Base-by-base conservation (phyloP, 2,329 filamentous ascomycete species). In the Stagonosporopsis rhizophila region DNA sequence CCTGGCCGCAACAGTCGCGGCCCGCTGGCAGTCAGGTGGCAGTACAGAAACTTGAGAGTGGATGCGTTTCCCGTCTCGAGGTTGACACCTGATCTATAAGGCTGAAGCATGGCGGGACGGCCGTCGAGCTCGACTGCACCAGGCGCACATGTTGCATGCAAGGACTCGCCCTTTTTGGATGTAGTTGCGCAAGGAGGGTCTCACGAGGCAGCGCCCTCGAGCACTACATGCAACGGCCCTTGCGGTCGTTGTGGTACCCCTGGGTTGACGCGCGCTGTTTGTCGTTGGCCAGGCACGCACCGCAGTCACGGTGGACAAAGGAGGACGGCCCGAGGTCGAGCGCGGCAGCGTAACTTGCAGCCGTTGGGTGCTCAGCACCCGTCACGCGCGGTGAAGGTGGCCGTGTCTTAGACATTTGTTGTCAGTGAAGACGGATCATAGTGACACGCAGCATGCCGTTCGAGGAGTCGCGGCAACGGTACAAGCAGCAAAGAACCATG, bases 301-400 rank as follows among this genome's bases (percentile, higher is more conserved):
- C 62, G 40, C 30, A 45, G 42, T 47, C 48, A 56, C 58, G 61
- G 60, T 62, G 50, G 39, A 60, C 30, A 58, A 64, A 64, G 61
- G 60, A 67, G 67, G 64, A 62, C 70, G 69, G 70, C 52, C 70
- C 70, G 69, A 69, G 62, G 60, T 50, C 64, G 63, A 35, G 45
- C 52, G 45, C 52, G 45, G 49, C 23, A 47, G 51, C 55, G 55
- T 64, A 64, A 4, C 23, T 4, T 4, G 63, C 60, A 65, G 57
- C 61, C 64, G 60, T 59, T 59, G 52, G 61, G 58, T 52, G 54
- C 49, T 49, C 15, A 41, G 47, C 41, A 28, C 34, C 52, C 46
- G 56, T 59, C 52, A 55, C 41, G 35, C 52, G 49, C 4, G 4
- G 42, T 53, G 62, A 47, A 37, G 28, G 38, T 45, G 22, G 25